These are phyloP conservation scores for Limtongia smithiae DNA, from an alignment of 805 yeast genomes.

Conservation along the genomic window DNA sequence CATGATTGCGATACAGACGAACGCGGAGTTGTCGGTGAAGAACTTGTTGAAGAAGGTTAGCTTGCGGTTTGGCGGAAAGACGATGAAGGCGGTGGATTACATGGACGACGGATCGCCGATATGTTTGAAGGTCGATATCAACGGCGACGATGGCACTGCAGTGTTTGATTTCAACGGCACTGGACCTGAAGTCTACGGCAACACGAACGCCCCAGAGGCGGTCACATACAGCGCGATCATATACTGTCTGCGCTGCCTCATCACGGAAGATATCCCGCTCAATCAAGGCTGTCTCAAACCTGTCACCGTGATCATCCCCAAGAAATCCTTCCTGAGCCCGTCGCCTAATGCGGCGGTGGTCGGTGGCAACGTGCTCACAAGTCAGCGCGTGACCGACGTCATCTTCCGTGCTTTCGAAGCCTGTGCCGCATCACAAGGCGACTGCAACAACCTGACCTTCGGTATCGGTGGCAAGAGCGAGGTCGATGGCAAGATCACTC, in stretches of 20 bases:
- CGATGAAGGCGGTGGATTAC: conserved; percentile 54
- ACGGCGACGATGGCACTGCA: conserved; percentile 54
- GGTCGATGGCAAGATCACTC: conserved; percentile 38
- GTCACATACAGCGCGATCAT: conserved; percentile 85
- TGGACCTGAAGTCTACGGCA: conserved; percentile 82
- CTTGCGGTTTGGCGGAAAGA: conserved; percentile 38
- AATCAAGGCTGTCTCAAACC: conserved; percentile 91
- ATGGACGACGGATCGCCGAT: conserved; percentile 83
- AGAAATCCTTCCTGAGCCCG: conserved; percentile 66
- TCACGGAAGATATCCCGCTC: conserved; percentile 82
- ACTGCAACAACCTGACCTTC: conserved; percentile 90
- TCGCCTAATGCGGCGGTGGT: conserved; percentile 86
- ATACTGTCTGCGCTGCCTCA: conserved; percentile 80
- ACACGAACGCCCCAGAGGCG: conserved; percentile 88
- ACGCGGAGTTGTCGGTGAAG: conserved; percentile 72
- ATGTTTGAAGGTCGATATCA: conserved; percentile 50
- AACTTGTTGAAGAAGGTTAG: conserved; percentile 47
- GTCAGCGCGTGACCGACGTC: conserved; percentile 89
- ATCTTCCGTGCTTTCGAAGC: conserved; percentile 80
- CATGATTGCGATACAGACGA: conserved; percentile 77
- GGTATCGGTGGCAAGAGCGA: conserved; percentile 67
- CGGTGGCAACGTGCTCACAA: conserved; percentile 91
- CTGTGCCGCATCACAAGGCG: conserved; percentile 94
- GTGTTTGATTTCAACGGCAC: conserved; percentile 82
- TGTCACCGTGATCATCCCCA: conserved; percentile 61